Conservation (phyloP, 495 filamentous ascomycete species). For the Penicillium simplicissimum region DNA sequence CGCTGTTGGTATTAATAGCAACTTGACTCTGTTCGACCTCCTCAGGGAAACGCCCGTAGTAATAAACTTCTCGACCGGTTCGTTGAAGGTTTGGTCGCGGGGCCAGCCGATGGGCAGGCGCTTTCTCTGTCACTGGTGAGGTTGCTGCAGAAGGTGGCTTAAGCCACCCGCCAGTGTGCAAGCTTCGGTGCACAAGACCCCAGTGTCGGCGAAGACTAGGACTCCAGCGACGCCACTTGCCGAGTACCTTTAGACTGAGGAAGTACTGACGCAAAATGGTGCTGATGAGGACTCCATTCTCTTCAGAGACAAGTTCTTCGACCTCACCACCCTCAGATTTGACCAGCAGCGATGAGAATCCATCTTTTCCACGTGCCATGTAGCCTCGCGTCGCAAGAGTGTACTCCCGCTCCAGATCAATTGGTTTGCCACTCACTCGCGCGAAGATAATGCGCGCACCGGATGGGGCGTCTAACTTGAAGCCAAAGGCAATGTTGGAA, state of each 20-base stretch:
- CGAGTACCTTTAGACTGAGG: slow-evolving; percentile 74
- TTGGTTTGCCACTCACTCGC: slow-evolving; percentile 56
- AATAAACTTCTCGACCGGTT: slow-evolving; percentile 32
- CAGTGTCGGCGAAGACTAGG: slow-evolving; percentile 60
- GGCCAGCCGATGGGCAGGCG: slow-evolving; percentile 13
- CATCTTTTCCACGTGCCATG: slow-evolving; percentile 86
- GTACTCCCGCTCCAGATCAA: slow-evolving; percentile 63
- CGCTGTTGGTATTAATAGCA: slow-evolving; percentile 26
- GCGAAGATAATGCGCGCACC: slow-evolving; percentile 64
- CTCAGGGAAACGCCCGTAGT: slow-evolving; percentile 47
- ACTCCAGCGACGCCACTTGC: slow-evolving; percentile 71
- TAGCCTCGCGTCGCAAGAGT: slow-evolving; percentile 75
- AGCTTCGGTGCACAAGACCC: slow-evolving; percentile 55
- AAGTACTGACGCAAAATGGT: slow-evolving; percentile 89
- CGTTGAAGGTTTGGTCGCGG: slow-evolving; percentile 30
- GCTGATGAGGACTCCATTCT: slow-evolving; percentile 81
- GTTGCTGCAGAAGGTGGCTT: slow-evolving; percentile 33
- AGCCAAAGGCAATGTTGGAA: slow-evolving; percentile 73
- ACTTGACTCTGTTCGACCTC: slow-evolving; percentile 36
- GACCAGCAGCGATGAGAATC: slow-evolving; percentile 70
- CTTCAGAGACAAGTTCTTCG: slow-evolving; percentile 77
- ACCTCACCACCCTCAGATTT: slow-evolving; percentile 69
- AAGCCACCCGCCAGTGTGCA: slow-evolving; percentile 47
- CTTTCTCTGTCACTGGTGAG: slow-evolving; percentile 35
- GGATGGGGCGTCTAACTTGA: slow-evolving; percentile 57